Evolutionary conservation across 441 rosid genomes (phyloP).

Genomic region (Gossypium laxum): DNA sequence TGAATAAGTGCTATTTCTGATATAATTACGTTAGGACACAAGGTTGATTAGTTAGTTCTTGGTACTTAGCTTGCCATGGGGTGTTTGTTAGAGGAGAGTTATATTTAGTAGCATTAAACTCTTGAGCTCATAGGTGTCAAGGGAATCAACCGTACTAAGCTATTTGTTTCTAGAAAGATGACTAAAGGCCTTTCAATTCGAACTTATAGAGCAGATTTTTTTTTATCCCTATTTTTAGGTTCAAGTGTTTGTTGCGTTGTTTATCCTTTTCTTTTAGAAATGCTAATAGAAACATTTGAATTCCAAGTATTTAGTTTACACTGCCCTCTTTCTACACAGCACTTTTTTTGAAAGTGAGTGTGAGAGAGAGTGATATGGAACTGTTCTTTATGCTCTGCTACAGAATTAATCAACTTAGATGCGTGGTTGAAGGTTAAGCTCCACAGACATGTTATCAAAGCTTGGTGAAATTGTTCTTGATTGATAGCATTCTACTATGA

Average conservation of each 20-base stretch:
- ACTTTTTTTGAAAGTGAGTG: too few species aligned
- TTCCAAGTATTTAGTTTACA: too few species aligned
- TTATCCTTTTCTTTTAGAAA: background rate
- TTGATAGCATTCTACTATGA: too few species aligned
- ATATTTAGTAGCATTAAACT: background rate
- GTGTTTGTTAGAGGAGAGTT: background rate
- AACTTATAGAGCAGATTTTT: background rate
- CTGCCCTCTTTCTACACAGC: too few species aligned
- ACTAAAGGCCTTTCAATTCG: background rate
- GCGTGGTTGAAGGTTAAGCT: too few species aligned
- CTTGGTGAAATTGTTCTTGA: too few species aligned
- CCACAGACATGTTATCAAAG: too few species aligned
- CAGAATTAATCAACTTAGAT: too few species aligned
- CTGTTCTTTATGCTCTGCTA: too few species aligned
- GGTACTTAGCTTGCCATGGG: background rate
- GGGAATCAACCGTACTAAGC: background rate
- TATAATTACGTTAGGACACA: conserved; percentile 5
- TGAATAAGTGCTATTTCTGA: conserved; percentile 19
- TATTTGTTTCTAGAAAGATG: background rate
- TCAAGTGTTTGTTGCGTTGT: background rate
- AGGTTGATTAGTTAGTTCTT: background rate
- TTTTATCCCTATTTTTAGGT: background rate
- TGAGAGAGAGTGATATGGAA: too few species aligned
- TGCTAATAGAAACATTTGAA: too few species aligned
- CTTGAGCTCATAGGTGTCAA: background rate